Conservation (phyloP, 345 rosid genomes). For the Trapa incisa region DNA sequence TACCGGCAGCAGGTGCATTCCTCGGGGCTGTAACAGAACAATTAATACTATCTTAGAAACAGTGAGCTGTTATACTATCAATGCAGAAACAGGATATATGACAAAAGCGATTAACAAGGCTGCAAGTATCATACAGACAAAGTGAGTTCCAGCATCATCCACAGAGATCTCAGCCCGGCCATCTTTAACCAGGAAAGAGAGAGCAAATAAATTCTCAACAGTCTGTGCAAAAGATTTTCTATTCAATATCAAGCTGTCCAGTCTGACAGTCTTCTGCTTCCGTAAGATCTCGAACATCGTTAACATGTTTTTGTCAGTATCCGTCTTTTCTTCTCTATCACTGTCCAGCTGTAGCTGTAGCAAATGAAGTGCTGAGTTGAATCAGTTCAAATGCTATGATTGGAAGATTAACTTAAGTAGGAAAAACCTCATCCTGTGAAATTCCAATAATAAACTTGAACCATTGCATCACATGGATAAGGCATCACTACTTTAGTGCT, state of each 20-base stretch:
- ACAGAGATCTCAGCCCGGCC: conserved; percentile 61
- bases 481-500: background rate
- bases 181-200: conserved; percentile 82
- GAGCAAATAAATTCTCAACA: conserved; percentile 73
- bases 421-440: background rate
- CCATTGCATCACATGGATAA: background rate
- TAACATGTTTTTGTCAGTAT: conserved; percentile 73
- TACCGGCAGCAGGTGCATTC: conserved; percentile 74
- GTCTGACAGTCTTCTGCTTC: conserved; percentile 39
- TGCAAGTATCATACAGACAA: conserved; percentile 42
- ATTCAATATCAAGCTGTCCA: conserved; percentile 64
- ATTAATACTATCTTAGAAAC: background rate
- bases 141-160: conserved; percentile 50
- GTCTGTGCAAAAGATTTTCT: conserved; percentile 83
- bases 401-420: background rate
- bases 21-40: conserved; percentile 42
- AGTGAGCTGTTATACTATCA: background rate
- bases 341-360: conserved; percentile 56
- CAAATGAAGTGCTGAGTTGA: conserved; percentile 1
- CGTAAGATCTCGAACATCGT: conserved; percentile 59
- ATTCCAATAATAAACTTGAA: background rate
- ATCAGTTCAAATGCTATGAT: background rate
- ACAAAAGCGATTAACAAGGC: background rate
- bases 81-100: background rate
- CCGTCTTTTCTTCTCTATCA: conserved; percentile 55